phyloP scores from a whole-genome alignment of 169 alveolate genomes.

The Pseudocohnilembus persalinus region DNA sequence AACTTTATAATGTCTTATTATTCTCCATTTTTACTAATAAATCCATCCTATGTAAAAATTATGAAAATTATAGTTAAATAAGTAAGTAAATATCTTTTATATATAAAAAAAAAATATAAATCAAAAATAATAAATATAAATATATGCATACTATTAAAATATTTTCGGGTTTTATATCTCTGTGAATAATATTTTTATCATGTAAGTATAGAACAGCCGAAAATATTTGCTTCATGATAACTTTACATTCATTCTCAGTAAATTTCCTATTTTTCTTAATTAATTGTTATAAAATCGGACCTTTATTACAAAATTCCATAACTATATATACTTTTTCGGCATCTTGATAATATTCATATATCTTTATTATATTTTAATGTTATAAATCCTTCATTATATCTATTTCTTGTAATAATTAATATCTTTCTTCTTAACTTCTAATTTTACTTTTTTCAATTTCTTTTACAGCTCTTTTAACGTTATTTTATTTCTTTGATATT shows the following conservation, averaged over 20 bases:
- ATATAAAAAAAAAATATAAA: too few relatives aligned
- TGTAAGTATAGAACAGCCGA: slow-evolving; percentile 52
- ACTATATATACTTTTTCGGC: slow-evolving; percentile 37
- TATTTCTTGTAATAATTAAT: slow-evolving; percentile 28
- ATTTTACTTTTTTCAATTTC: slow-evolving; percentile 2
- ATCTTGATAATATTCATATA: slow-evolving; percentile 45
- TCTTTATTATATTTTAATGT: slow-evolving; percentile 47
- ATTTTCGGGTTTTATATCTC: slow-evolving; percentile 66
- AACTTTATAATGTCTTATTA: slow-evolving; percentile 9
- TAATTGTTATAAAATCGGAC: slow-evolving; percentile 17
- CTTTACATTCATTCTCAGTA: slow-evolving; percentile 32
- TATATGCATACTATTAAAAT: slow-evolving; percentile 46
- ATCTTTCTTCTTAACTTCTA: not conserved
- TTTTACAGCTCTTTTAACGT: slow-evolving; percentile 50
- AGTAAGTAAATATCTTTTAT: too few relatives aligned
- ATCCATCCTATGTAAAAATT: slow-evolving; percentile 43
- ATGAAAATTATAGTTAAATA: too few relatives aligned
- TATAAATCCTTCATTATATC: slow-evolving; percentile 26
- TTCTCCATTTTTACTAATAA: slow-evolving; percentile 37
- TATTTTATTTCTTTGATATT: slow-evolving; percentile 3
- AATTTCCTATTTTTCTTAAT: slow-evolving; percentile 13
- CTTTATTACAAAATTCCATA: slow-evolving; percentile 39
- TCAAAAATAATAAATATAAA: too few relatives aligned
- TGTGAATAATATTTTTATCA: slow-evolving; percentile 45
- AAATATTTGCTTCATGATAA: slow-evolving; percentile 38